Base-by-base conservation (phyloP, 805 yeast genomes). In the Candida verbasci region DNA sequence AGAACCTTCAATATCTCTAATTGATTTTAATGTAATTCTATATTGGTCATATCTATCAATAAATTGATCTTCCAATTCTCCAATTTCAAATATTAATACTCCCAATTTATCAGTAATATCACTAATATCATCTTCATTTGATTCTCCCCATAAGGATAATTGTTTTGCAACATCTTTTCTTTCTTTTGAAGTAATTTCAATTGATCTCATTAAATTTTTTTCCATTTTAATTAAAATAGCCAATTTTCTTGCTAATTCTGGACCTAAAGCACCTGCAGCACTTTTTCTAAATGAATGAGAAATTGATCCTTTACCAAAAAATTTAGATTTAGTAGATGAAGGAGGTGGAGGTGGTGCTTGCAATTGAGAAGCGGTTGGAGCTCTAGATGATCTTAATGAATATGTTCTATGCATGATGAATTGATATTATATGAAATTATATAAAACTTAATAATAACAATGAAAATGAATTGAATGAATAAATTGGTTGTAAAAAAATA, bases 1-100 rank as follows among this genome's bases (percentile, higher is more conserved):
- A 38, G 95, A 85, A 45, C 91, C 88, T 76, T 91, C 98, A 56
- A 91, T 91, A 75, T 91, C 88, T 70, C 97, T 83, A 62, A 91
- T 79, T 35, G 93, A 78, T 74, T 91, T 93, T 66, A 91, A 72
- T 43, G 97, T 89, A 64, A 93, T 80, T 71, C 97, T 82, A 81
- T 93, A 93, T 70, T 88, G 95, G 66, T 91, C 98, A 70, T 93
- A 93, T n/a, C n/a, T n/a, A n/a, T n/a, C n/a, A n/a, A n/a, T n/a
- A n/a, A n/a, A n/a, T n/a, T n/a, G n/a, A n/a, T 72, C 97, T 74
- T 91, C 97, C 57, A 93, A 79, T 75, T 91, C 97, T 67, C 96
- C 97, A 59, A 93, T 78, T 74, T 91, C 97, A 70, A 82, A 91
- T 56, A 93, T 80, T 48, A 91, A 74, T 38, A 91, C 97, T 60